These are phyloP conservation scores for Abortiporus biennis DNA, from an alignment of 1,284 basidiomycete genomes.

Conservation along the genomic window DNA sequence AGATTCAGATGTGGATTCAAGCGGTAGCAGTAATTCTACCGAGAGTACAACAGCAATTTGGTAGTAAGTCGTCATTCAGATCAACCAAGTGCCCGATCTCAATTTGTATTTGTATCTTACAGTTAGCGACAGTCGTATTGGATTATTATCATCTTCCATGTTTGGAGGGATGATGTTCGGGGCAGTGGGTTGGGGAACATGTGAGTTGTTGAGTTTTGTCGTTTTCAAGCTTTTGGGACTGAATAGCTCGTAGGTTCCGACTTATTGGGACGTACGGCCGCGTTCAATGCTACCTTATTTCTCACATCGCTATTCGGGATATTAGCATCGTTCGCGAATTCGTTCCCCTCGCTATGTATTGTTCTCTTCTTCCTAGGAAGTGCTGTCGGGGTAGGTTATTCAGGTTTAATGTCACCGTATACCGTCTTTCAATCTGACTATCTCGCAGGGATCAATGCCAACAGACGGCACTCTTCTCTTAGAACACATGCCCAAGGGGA, in stretches of 20 bases:
- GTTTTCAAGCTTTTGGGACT: constrained; percentile 3
- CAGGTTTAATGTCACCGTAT: constrained; percentile 1
- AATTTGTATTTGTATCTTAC: too few relatives aligned
- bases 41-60: constrained; percentile 84
- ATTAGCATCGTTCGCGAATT: constrained; percentile 72
- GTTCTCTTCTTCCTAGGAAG: constrained; percentile 86
- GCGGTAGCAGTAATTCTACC: constrained; percentile 88
- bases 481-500: constrained; percentile 89
- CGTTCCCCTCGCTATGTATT: constrained; percentile 69
- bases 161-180: constrained; percentile 97
- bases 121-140: constrained; percentile 75
- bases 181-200: constrained; percentile 87
- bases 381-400: constrained; percentile 71
- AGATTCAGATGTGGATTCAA: constrained; percentile 81
- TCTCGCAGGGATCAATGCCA: constrained; percentile 81
- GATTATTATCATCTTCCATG: constrained; percentile 72
- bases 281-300: constrained; percentile 90
- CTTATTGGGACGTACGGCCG: constrained; percentile 77
- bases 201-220: constrained; percentile 32
- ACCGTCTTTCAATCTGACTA: constrained; percentile 10
- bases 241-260: constrained; percentile 48
- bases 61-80: constrained; percentile 49
- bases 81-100: too few relatives aligned
- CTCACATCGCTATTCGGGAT: constrained; percentile 89
- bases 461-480: constrained; percentile 93